Percentiles rank a stretch among this genome's conserved stretches.
Evolutionary conservation across 176 grass and related monocot species (phyloP).

Genomic region (Triticum turgidum): DNA sequence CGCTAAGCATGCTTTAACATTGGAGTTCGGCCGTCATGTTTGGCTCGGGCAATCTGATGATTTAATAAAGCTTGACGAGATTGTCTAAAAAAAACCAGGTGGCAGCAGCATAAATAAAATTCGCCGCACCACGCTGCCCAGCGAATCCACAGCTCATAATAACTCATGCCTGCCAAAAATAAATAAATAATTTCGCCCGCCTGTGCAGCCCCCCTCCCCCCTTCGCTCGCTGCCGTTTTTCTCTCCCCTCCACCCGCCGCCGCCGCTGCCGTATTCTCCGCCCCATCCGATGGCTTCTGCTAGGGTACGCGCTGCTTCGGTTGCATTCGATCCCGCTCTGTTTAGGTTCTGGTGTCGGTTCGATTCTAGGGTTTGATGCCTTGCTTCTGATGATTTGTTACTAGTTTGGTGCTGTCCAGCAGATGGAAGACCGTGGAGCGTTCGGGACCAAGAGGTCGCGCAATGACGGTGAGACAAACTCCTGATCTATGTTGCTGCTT

Average conservation of each 20-base stretch:
- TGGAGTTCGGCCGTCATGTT: too few species aligned
- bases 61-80: too few species aligned
- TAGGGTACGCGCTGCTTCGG: conserved; percentile 40
- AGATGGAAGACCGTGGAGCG: conserved; percentile 77
- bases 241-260: neutral
- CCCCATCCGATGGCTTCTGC: conserved; percentile 49
- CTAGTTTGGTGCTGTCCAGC: conserved; percentile 25
- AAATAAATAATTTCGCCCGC: neutral
- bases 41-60: too few species aligned
- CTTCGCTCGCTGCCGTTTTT: neutral
- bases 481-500: neutral
- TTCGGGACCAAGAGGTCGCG: conserved; percentile 85
- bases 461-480: conserved; percentile 61
- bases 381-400: neutral
- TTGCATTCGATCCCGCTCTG: neutral
- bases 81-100: too few species aligned
- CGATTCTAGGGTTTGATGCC: neutral
- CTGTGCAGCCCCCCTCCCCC: neutral
- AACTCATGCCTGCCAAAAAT: neutral
- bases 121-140: neutral
- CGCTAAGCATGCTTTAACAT: too few species aligned
- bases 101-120: too few species aligned
- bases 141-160: conserved; percentile 22
- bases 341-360: neutral
- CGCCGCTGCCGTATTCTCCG: neutral